Evolutionary conservation across 495 filamentous ascomycete genomes (phyloP).

Genomic region (Penicillium psychrofluorescens): DNA sequence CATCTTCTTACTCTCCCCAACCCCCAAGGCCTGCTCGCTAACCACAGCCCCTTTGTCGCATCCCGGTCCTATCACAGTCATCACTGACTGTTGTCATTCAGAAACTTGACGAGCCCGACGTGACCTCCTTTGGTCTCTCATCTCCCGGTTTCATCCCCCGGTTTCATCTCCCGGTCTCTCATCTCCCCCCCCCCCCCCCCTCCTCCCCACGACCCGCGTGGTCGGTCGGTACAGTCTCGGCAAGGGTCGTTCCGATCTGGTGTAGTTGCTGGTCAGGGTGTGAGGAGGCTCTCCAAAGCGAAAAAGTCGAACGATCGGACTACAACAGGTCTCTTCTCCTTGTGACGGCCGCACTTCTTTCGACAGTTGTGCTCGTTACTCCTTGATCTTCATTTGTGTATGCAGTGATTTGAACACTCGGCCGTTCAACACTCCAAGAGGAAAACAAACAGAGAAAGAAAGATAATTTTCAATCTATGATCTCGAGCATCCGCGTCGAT

Average conservation of each 20-base stretch:
- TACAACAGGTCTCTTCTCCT: constrained; percentile 8
- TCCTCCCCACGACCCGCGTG: too few species aligned
- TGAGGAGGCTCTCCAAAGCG: constrained; percentile 11
- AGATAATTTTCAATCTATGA: constrained; percentile 18
- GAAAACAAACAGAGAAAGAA: constrained; percentile 3
- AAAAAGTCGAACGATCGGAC: constrained; percentile 9
- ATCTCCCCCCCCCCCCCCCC: background rate
- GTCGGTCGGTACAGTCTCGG: constrained; percentile 37
- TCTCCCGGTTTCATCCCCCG: too few species aligned
- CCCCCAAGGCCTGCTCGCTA: background rate
- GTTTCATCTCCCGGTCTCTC: too few species aligned
- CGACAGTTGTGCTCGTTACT: constrained; percentile 24
- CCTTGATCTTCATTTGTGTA: constrained; percentile 32
- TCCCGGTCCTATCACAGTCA: too few species aligned
- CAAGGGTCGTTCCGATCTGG: constrained; percentile 53
- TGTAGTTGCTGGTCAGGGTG: constrained; percentile 5
- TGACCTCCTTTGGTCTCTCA: background rate
- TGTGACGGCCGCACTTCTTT: constrained; percentile 8
- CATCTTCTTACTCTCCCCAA: constrained; percentile 9
- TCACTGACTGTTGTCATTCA: too few species aligned
- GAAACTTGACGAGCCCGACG: too few species aligned
- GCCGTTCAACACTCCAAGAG: constrained; percentile 12
- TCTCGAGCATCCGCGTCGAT: constrained; percentile 21
- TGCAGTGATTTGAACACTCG: constrained; percentile 26
- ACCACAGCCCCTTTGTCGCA: too few species aligned